Percentiles rank a stretch among this genome's conserved stretches.
phyloP scores from a whole-genome alignment of 2,329 filamentous ascomycete genomes.

The Xylariaceae sp. region DNA sequence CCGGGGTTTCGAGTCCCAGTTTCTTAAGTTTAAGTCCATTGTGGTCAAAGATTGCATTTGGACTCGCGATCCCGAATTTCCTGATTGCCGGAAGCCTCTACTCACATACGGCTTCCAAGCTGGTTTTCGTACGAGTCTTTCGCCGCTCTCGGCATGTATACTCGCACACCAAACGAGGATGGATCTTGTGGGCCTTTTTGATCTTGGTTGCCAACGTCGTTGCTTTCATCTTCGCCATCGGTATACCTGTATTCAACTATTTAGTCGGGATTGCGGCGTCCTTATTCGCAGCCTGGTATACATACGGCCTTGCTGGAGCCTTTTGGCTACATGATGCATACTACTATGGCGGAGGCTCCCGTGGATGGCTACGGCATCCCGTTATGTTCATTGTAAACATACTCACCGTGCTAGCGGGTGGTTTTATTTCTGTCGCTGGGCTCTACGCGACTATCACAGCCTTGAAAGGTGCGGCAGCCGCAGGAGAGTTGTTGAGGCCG shows the following conservation, averaged over 20 bases:
- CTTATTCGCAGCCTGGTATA: slow-evolving; percentile 52
- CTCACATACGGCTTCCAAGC: slow-evolving; percentile 48
- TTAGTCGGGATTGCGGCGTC: slow-evolving; percentile 47
- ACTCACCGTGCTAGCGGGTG: slow-evolving; percentile 41
- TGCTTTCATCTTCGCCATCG: slow-evolving; percentile 41
- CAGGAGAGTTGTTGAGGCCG: slow-evolving; percentile 22
- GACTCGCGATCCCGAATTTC: slow-evolving; percentile 47
- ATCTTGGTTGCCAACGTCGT: slow-evolving; percentile 43
- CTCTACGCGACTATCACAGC: slow-evolving; percentile 45
- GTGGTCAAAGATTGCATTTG: slow-evolving; percentile 49
- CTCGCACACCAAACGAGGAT: slow-evolving; percentile 43
- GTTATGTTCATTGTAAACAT: slow-evolving; percentile 36
- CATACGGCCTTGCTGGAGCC: slow-evolving; percentile 48
- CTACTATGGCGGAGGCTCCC: slow-evolving; percentile 37
- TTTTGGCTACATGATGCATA: slow-evolving; percentile 51
- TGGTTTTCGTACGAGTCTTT: slow-evolving; percentile 48
- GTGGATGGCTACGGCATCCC: slow-evolving; percentile 36
- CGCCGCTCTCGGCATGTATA: slow-evolving; percentile 43
- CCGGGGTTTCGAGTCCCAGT: slow-evolving; percentile 42
- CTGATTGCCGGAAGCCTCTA: slow-evolving; percentile 47
- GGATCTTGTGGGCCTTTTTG: slow-evolving; percentile 43
- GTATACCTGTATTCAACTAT: slow-evolving; percentile 52
- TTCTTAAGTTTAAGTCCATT: slow-evolving; percentile 42
- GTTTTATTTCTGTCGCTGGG: slow-evolving; percentile 46
- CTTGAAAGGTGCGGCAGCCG: slow-evolving; percentile 19